These are phyloP conservation scores for Colletotrichum cuscutae DNA, from an alignment of 2,329 filamentous ascomycete species.

Conservation along the genomic window DNA sequence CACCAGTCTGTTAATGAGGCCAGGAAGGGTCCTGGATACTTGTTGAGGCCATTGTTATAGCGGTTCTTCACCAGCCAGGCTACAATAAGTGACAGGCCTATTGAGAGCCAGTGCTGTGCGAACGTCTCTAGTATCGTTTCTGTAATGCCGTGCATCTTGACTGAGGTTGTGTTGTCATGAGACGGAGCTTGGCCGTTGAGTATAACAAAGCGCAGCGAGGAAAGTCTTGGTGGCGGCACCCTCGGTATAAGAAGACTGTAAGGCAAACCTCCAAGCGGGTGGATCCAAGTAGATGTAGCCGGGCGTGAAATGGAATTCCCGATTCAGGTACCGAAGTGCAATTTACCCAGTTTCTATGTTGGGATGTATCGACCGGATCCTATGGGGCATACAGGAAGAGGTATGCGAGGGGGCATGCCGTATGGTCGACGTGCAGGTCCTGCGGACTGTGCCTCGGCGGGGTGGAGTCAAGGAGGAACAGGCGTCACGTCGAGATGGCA, in stretches of 20 bases:
- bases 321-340: conserved; percentile 26
- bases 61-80: conserved; percentile 60
- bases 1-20: conserved; percentile 76
- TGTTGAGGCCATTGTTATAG: conserved; percentile 69
- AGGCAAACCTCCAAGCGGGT: not conserved
- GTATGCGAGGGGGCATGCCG: conserved; percentile 22
- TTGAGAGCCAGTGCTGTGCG: conserved; percentile 55
- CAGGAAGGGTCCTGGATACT: conserved; percentile 77
- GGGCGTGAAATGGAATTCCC: conserved; percentile 9
- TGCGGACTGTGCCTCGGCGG: conserved; percentile 11
- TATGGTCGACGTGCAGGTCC: conserved; percentile 30
- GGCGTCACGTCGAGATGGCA: conserved; percentile 19
- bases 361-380: conserved; percentile 19
- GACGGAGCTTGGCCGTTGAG: not conserved
- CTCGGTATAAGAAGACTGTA: not conserved
- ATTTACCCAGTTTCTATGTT: conserved; percentile 25
- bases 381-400: conserved; percentile 19
- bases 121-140: conserved; percentile 48
- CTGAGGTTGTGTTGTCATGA: not conserved
- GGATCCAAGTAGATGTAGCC: conserved; percentile 15
- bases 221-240: no score
- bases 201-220: no score
- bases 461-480: conserved; percentile 16
- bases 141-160: conserved; percentile 42
- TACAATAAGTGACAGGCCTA: conserved; percentile 45